phyloP scores from a whole-genome alignment of 2,329 filamentous ascomycete species.

The Ophiostoma fasciatum region DNA sequence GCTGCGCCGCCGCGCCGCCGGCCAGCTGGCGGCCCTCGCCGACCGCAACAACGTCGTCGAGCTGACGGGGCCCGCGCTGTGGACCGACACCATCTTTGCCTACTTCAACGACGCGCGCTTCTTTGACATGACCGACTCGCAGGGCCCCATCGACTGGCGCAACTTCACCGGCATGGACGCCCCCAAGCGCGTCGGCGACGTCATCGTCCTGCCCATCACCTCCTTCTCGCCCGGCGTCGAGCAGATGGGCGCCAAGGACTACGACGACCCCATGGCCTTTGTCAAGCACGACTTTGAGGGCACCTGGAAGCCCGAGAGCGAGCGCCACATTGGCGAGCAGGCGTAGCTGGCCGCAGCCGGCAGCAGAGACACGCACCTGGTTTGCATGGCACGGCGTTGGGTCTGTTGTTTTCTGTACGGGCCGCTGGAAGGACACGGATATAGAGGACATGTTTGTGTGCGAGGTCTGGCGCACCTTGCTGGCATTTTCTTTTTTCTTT shows the following conservation, averaged over 20 bases:
- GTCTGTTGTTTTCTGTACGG: too few relatives aligned
- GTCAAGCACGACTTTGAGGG: slow-evolving; percentile 95
- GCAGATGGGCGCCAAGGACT: slow-evolving; percentile 81
- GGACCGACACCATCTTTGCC: slow-evolving; percentile 83
- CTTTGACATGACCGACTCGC: slow-evolving; percentile 63
- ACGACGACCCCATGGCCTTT: slow-evolving; percentile 90
- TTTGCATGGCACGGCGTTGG: too few relatives aligned
- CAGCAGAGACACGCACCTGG: too few relatives aligned
- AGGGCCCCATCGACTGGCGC: slow-evolving; percentile 63
- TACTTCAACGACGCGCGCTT: slow-evolving; percentile 88
- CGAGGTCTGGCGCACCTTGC: too few relatives aligned
- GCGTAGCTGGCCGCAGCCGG: slow-evolving; percentile 11
- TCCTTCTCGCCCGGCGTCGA: slow-evolving; percentile 91
- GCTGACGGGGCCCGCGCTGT: slow-evolving; percentile 84
- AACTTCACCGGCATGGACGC: slow-evolving; percentile 80
- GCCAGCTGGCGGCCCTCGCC: slow-evolving; percentile 42
- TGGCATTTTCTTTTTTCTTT: too few relatives aligned
- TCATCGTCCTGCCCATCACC: slow-evolving; percentile 87
- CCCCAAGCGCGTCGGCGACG: slow-evolving; percentile 81
- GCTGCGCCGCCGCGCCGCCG: slow-evolving; percentile 53
- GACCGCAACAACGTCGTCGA: slow-evolving; percentile 73
- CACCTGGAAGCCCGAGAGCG: slow-evolving; percentile 60
- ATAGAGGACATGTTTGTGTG: too few relatives aligned
- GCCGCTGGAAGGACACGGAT: too few relatives aligned
- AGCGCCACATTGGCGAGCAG: slow-evolving; percentile 50